These are phyloP conservation scores for Fusarium clavum DNA, from an alignment of 2,329 filamentous ascomycete genomes.

Conservation along the genomic window DNA sequence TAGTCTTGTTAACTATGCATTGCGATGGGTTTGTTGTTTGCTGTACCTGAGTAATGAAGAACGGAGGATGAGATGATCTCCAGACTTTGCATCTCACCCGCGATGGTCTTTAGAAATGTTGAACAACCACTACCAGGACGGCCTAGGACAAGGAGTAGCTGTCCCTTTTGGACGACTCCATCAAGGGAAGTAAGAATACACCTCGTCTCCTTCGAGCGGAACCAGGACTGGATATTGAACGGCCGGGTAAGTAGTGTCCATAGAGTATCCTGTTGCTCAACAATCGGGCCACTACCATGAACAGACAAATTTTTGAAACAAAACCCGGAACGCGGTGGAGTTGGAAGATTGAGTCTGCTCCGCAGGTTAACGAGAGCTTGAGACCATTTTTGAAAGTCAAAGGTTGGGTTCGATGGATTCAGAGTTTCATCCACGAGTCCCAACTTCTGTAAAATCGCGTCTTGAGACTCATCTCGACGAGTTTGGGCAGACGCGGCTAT, in stretches of 20 bases:
- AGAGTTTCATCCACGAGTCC: neutral
- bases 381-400: slow-evolving; percentile 4
- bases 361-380: neutral
- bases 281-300: slow-evolving; percentile 72
- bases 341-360: neutral
- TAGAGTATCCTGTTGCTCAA: slow-evolving; percentile 77
- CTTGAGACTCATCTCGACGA: neutral
- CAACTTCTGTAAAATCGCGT: neutral
- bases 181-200: slow-evolving; percentile 74
- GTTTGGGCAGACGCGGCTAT: too few species aligned
- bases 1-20: neutral
- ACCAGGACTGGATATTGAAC: slow-evolving; percentile 53
- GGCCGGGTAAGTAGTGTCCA: slow-evolving; percentile 68
- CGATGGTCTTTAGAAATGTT: slow-evolving; percentile 72
- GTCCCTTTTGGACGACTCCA: slow-evolving; percentile 71
- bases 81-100: slow-evolving; percentile 69
- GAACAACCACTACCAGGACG: slow-evolving; percentile 73
- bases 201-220: slow-evolving; percentile 59
- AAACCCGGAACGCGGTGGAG: slow-evolving; percentile 7
- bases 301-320: slow-evolving; percentile 69
- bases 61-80: slow-evolving; percentile 60
- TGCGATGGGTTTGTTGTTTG: neutral
- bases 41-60: slow-evolving; percentile 71
- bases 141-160: slow-evolving; percentile 77
- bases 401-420: neutral